Percentiles rank a stretch among this genome's conserved stretches.
Evolutionary conservation across 192 early-diverging fungal genomes (phyloP).

Genomic region (Dispira simplex): DNA sequence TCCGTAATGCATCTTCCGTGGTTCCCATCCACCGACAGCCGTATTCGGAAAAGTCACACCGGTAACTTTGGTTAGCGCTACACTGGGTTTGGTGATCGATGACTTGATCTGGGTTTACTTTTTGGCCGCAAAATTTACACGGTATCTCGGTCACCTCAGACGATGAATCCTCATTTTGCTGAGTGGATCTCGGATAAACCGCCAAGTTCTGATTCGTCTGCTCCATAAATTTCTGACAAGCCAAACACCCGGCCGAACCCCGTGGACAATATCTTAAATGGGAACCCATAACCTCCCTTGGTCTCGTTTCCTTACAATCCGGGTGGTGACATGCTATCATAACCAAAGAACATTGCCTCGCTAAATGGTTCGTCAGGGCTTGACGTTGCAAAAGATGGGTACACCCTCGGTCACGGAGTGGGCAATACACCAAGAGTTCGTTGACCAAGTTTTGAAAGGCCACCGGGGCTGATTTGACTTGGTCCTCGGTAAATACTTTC

Average conservation of each 20-base stretch:
- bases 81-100: no score
- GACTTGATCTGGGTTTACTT: no score
- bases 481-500: neutral
- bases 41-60: neutral
- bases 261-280: neutral
- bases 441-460: neutral
- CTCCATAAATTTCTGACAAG: neutral
- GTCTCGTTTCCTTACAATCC: neutral
- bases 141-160: no score
- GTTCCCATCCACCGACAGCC: neutral
- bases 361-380: neutral
- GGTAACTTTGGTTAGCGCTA: no score
- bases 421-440: constrained; percentile 1
- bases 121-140: no score
- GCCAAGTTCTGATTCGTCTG: no score
- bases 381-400: neutral
- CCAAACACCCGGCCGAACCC: neutral
- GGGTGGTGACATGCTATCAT: neutral
- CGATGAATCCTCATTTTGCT: no score
- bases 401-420: neutral
- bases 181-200: no score
- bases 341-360: neutral
- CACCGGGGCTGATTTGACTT: neutral
- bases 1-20: neutral
- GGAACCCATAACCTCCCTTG: neutral